Base-by-base conservation (phyloP, 352 stramenopile genomes). In the Thalassiosira exigua region DNA sequence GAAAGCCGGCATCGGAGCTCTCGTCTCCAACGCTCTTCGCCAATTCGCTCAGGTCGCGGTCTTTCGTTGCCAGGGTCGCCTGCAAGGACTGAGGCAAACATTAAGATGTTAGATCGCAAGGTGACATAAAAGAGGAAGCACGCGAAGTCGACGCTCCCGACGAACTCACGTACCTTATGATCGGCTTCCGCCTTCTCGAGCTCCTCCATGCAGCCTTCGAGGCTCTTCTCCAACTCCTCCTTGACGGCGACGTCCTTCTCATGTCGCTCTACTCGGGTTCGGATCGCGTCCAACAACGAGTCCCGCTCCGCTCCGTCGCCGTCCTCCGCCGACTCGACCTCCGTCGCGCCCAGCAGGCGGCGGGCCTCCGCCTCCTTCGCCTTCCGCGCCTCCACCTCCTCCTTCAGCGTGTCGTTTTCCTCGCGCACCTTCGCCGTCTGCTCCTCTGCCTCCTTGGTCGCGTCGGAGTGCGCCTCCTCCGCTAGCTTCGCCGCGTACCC, bases 21-120 rank as follows among this genome's bases (percentile, higher is more conserved):
- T 79, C 9, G 26, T 73, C 61, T 21, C 32, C 21, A 44, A 75
- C 59, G 17, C 56, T 71, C 59, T 71, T 78, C 69, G 72, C 72
- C 27, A 78, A 51, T 21, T 78, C 56, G 21, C 29, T 78, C 36
- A 78, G 39, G 41, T 78, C 61, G 26, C 58, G 53, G 21, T 78
- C 69, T 39, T 73, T 78, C 14, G 60, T 29, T n/a, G 52, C 58
- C n/a, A n/a, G n/a, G n/a, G n/a, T n/a, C n/a, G n/a, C n/a, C n/a
- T n/a, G n/a, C n/a, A n/a, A n/a, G n/a, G n/a, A n/a, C n/a, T n/a
- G n/a, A 58, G 12, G 19, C 21, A 24, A 12, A 57, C 48, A 58
- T 21, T 21, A 33, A n/a, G 22, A 22, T n/a, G n/a, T n/a, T 58
- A 3, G n/a, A n/a, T n/a, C n/a, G n/a, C n/a, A n/a, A 58, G 51